Base-by-base conservation (phyloP, 805 yeast genomes). In the Suhomyces emberorum region DNA sequence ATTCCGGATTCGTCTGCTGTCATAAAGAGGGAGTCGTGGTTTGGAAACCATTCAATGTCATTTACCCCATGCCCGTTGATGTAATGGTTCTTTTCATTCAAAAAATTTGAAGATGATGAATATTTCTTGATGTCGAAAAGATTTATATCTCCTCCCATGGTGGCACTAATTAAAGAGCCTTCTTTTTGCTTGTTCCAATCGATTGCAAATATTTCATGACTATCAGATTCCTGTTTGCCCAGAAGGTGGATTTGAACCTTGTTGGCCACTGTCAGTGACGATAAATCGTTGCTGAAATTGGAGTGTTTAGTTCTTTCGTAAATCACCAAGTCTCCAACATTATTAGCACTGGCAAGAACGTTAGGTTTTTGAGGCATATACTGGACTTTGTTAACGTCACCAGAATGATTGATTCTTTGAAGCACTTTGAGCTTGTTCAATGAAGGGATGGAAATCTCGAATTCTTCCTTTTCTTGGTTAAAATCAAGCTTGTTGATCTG, bases 301-400 rank as follows among this genome's bases (percentile, higher is more conserved):
- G 70, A 52, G 55, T 87, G 95, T 54, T 86, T 88, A 0, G 97
- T 88, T 47, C 93, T 70, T 57, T 89, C 95, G 57, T 81, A 86
- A 3, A 89, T 61, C 34, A 72, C 76, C 9, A 82, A 65, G 10
- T 72, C 65, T 1, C 96, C 96, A 21, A 63, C 55, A 28, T 82
- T 77, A 28, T 84, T 77, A 7, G 80, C 76, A 14, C 88, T 74
- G 2, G 89, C 87, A 4, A 89, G 69, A 4, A 89, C 52, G 51
- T 88, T 93, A 1, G 93, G 93, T 50, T 89, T 89, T 47, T 83
- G 91, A 0, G 96, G 95, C 79, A 85, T 76, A 49, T 75, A 77
- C 24, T 82, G 69, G 0, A 84, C 80, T 42, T 76, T 74, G 53
- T 87, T 86, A 38, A 88, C 81, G 44, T 83, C 93, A 2, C 86